Base-by-base conservation (phyloP, 1,284 basidiomycete species). In the Marasmius tenuissimus region DNA sequence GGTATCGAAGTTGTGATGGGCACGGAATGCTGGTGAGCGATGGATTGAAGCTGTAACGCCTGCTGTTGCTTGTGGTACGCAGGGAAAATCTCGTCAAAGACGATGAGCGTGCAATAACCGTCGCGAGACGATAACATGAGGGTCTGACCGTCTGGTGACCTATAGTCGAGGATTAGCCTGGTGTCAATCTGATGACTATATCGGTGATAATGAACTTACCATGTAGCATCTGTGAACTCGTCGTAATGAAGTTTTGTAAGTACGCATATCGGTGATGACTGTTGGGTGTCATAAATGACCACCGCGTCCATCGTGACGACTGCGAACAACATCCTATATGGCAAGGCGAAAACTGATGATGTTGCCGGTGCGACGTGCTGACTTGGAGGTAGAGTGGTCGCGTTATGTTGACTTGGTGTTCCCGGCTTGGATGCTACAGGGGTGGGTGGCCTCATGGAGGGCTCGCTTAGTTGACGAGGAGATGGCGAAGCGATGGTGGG, bases 261-360 rank as follows among this genome's bases (percentile, higher is more conserved):
- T 70, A 98, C 82, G 73, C 94, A 96, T 49, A 98, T 85, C 0
- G 97, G 97, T 0, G 92, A 87, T 0, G 94, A 85, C 78, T 99
- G 97, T 75, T 99, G 97, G 3, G 97, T 98, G 74, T 99, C 97
- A 75, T 99, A 97, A 61, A 99, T 91, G 59, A 94, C 85, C 22
- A 99, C 89, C 0, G 93, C 92, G 73, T 99, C 97, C 86, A 96
- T 97, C 27, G 97, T 98, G 49, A 96, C 93, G 9, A 99, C 94
- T 0, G 97, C 96, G 71, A 94, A 99, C 48, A 98, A 76, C 89
- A 98, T 94, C 52, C 97, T 85, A 73, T 98, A 98, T 0, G 96
- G 94, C 57, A 98, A 76, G 11, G 92, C 88, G 72, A 99, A 97
- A 7, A 97, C 81, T 33, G 89, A 88, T 16, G 80, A 80, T 1